These are phyloP conservation scores for Candida montana DNA, from an alignment of 805 yeast species.

Conservation along the genomic window DNA sequence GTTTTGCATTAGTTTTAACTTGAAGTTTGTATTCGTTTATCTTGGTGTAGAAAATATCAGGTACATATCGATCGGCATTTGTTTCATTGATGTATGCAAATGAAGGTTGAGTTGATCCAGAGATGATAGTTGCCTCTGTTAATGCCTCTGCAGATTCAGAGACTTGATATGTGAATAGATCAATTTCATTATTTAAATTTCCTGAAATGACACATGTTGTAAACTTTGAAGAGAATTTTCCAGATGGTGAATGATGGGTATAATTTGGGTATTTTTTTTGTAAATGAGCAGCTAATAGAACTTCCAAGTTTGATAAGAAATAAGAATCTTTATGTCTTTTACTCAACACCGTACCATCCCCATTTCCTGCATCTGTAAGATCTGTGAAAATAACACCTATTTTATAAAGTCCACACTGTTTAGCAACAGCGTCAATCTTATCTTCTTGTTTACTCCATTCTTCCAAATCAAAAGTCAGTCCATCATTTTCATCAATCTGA, in stretches of 20 bases:
- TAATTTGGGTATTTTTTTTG: constrained; percentile 62
- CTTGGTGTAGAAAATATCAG: constrained; percentile 83
- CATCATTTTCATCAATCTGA: constrained; percentile 82
- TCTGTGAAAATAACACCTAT: constrained; percentile 90
- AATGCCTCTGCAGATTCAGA: constrained; percentile 83
- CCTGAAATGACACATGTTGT: constrained; percentile 93
- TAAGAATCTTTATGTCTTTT: constrained; percentile 91
- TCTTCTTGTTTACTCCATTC: constrained; percentile 43
- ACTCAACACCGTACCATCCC: constrained; percentile 85
- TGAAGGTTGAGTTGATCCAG: constrained; percentile 87
- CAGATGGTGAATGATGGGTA: constrained; percentile 57
- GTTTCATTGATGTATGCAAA: constrained; percentile 76
- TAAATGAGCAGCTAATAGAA: constrained; percentile 72
- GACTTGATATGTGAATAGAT: constrained; percentile 85
- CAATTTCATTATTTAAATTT: constrained; percentile 83
- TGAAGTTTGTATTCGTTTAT: constrained; percentile 83
- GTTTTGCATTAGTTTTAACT: constrained; percentile 84
- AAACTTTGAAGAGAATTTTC: constrained; percentile 77
- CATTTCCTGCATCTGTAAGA: constrained; percentile 77
- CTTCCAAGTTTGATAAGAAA: constrained; percentile 84
- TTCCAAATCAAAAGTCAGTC: constrained; percentile 56
- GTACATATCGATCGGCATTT: constrained; percentile 76
- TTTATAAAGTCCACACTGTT: constrained; percentile 54
- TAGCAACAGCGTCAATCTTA: constrained; percentile 49
- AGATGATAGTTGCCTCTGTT: constrained; percentile 77